Evolutionary conservation across 805 yeast species (phyloP).

Genomic region (Wickerhamiella nectarea): DNA sequence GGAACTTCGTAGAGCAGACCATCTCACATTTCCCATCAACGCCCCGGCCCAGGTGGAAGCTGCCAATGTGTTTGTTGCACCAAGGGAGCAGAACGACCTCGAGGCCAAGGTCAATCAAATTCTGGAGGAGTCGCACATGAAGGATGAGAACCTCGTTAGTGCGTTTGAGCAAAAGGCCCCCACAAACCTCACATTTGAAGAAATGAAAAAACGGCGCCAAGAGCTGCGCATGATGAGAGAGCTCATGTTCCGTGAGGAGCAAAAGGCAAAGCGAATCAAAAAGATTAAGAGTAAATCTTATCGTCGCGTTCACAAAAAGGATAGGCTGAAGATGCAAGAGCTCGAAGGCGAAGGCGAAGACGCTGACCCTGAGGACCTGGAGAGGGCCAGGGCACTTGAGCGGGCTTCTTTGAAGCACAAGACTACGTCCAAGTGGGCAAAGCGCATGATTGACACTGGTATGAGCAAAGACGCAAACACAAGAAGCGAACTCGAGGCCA

Average conservation of each 20-base stretch:
- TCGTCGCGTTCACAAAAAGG: conserved; percentile 76
- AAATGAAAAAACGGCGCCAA: conserved; percentile 57
- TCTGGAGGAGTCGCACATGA: conserved; percentile 49
- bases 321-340: conserved; percentile 53
- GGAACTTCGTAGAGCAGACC: conserved; percentile 71
- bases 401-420: conserved; percentile 87
- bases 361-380: conserved; percentile 42
- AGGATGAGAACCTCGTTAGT: conserved; percentile 63
- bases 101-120: conserved; percentile 52
- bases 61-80: conserved; percentile 39
- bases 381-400: conserved; percentile 67
- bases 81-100: conserved; percentile 38
- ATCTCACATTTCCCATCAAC: conserved; percentile 60
- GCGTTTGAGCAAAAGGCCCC: conserved; percentile 77
- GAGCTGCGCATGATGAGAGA: conserved; percentile 89
- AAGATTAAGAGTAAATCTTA: conserved; percentile 88
- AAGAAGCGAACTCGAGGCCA: conserved; percentile 84
- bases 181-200: conserved; percentile 69
- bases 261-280: conserved; percentile 78
- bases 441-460: conserved; percentile 77
- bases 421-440: conserved; percentile 82
- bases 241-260: conserved; percentile 89
- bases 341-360: conserved; percentile 37
- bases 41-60: conserved; percentile 32
- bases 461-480: conserved; percentile 74